Base-by-base conservation (phyloP, 495 filamentous ascomycete genomes). In the Aspergillus saccharolyticus region DNA sequence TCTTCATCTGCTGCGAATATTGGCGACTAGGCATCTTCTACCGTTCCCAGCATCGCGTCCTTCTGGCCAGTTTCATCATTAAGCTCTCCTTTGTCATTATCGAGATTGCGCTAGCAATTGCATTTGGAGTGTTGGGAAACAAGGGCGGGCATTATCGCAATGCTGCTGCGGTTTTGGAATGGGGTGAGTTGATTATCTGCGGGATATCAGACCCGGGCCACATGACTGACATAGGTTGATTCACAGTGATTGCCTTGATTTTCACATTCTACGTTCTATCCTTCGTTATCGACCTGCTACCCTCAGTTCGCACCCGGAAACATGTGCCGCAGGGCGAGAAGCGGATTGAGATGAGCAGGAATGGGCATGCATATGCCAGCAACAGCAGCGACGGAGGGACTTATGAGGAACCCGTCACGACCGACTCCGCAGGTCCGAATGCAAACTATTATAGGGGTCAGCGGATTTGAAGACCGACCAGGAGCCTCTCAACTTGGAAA, bases 191-290 rank as follows among this genome's bases (percentile, higher is more conserved):
- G 10, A 15, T 12, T 39, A 9, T 39, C 4, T 9, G 10, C 33
- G 5, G 7, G 12, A 39, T 10, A 39, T 10, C 25, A 10, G 25
- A 30, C 25, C 25, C 25, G 25, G 4, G 4, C 25, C 25, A 30
- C 4, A 30, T 30, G 10, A 12, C 33, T 39, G 33, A 39, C 33
- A 39, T 2, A 39, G 3, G 25, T 12, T 39, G 33, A 15, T 2
- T 39, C 14, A 12, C 12, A 82, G 73, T 86, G 52, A 87, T 98
- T 58, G 86, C 91, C 20, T 85, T 97, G 62, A 77, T 97, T 59
- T 98, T 96, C 74, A 91, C 87, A 10, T 88, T 90, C 64, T 97
- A 95, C 70, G 77, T 96, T 44, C 80, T 96, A 48, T 91, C 89
- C 42, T 97, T 96, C 75, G 83, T 88, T 53, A 75, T 97, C 64